These are phyloP conservation scores for Orbilia oligospora DNA, from an alignment of 2,329 filamentous ascomycete species.

Conservation along the genomic window DNA sequence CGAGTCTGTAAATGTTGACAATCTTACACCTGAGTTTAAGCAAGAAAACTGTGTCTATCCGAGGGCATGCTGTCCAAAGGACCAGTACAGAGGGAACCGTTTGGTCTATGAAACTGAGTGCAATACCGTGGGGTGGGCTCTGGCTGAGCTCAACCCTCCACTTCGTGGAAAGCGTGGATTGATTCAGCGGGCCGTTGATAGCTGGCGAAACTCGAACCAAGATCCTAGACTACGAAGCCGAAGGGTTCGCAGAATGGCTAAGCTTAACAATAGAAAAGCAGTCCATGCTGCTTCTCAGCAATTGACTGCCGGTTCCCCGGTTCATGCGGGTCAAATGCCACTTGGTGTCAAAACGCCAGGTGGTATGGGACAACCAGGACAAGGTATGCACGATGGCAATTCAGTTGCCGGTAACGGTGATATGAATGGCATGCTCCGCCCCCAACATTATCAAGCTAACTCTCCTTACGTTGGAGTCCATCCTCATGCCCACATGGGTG, in stretches of 20 bases:
- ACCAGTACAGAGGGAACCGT: constrained; percentile 95
- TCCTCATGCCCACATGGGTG: constrained; percentile 63
- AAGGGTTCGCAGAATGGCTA: constrained; percentile 93
- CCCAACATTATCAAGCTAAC: constrained; percentile 63
- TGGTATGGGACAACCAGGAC: constrained; percentile 59
- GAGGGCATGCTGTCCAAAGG: constrained; percentile 92
- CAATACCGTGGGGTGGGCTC: constrained; percentile 99
- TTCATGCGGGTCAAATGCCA: constrained; percentile 61
- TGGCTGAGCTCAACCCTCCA: constrained; percentile 91
- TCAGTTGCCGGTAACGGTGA: constrained; percentile 61
- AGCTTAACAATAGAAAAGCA: constrained; percentile 89
- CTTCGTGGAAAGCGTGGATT: constrained; percentile 93
- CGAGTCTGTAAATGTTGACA: constrained; percentile 93
- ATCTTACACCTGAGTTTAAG: constrained; percentile 89
- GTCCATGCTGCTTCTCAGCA: constrained; percentile 74
- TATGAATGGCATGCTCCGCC: constrained; percentile 64
- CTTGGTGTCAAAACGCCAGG: constrained; percentile 50
- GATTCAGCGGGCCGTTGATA: constrained; percentile 97
- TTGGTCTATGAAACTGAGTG: constrained; percentile 98
- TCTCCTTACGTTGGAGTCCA: constrained; percentile 63
- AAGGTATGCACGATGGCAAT: constrained; percentile 61
- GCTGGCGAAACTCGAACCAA: constrained; percentile 99
- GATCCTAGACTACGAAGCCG: constrained; percentile 91
- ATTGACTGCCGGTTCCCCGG: constrained; percentile 63
- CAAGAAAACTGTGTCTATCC: constrained; percentile 99